Percentiles rank a stretch among this genome's conserved stretches.
phyloP scores from a whole-genome alignment of 2,329 filamentous ascomycete genomes.

The Fusarium mexicanum region DNA sequence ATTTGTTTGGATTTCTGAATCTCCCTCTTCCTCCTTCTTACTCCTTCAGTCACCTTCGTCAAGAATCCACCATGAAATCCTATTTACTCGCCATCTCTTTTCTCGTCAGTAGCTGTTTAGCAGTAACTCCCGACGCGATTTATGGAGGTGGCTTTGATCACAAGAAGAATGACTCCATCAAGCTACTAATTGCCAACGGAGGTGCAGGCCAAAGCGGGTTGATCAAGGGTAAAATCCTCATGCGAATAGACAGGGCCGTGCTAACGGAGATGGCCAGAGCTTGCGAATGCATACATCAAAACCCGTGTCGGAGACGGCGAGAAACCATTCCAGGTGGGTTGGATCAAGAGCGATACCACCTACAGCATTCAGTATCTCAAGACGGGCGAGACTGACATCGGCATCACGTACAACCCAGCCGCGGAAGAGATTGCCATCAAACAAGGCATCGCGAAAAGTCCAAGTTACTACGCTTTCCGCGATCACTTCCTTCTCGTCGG shows the following conservation, averaged over 20 bases:
- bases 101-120: not conserved
- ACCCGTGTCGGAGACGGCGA: constrained; percentile 23
- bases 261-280: constrained; percentile 12
- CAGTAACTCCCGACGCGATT: constrained; percentile 27
- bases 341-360: constrained; percentile 58
- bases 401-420: constrained; percentile 56
- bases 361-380: constrained; percentile 56
- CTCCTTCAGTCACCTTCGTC: not conserved
- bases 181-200: constrained; percentile 48
- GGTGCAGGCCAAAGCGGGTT: constrained; percentile 51
- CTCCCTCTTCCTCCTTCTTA: not conserved
- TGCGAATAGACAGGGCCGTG: no score
- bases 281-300: constrained; percentile 44
- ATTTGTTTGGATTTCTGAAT: not conserved
- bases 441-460: constrained; percentile 48
- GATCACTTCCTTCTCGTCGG: constrained; percentile 59
- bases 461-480: constrained; percentile 53
- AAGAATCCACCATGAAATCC: not conserved
- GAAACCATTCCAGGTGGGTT: constrained; percentile 53
- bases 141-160: constrained; percentile 35
- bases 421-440: constrained; percentile 56
- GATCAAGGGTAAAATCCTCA: constrained; percentile 30
- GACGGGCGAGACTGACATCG: constrained; percentile 52
- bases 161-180: constrained; percentile 15
- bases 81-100: not conserved